Percentiles rank a stretch among this genome's conserved stretches.
These are phyloP conservation scores for Leccinum sublutescens DNA, from an alignment of 768 basidiomycete genomes.

Conservation along the genomic window DNA sequence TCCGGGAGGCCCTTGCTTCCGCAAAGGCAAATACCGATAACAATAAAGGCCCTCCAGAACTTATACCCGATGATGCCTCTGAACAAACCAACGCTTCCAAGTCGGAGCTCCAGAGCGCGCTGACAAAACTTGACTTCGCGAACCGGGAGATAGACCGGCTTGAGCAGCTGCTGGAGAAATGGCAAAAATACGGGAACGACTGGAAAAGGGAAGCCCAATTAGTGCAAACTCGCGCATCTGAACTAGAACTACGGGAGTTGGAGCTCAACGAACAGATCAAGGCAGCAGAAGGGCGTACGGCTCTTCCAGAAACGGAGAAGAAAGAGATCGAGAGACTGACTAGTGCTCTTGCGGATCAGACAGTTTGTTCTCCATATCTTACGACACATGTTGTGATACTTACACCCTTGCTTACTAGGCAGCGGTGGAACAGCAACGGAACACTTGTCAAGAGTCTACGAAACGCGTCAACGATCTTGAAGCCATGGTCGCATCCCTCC, in stretches of 20 bases:
- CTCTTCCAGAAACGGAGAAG: conserved; percentile 14
- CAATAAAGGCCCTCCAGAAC: conserved; percentile 2
- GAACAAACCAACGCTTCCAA: conserved; percentile 2
- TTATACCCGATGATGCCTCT: conserved; percentile 5
- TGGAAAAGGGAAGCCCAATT: conserved; percentile 25
- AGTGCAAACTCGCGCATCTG: conserved; percentile 11
- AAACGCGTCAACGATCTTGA: conserved; percentile 21
- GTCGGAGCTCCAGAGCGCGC: conserved; percentile 2
- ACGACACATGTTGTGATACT: not conserved
- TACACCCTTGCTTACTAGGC: conserved; percentile 10
- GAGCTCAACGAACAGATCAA: conserved; percentile 12
- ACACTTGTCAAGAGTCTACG: conserved; percentile 9
- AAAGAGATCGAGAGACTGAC: conserved; percentile 13
- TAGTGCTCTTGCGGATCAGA: conserved; percentile 20
- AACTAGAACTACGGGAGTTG: conserved; percentile 10
- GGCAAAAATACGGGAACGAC: conserved; percentile 26
- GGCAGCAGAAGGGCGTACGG: conserved; percentile 7
- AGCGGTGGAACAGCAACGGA: conserved; percentile 13
- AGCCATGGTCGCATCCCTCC: conserved; percentile 14
- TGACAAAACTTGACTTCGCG: conserved; percentile 14
- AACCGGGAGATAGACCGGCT: conserved; percentile 20
- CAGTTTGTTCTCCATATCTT: conserved; percentile 16
- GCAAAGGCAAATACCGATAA: conserved; percentile 3
- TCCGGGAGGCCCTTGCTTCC: conserved; percentile 16
- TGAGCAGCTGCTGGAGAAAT: conserved; percentile 19